Percentiles rank a stretch among this genome's conserved stretches.
Conservation (phyloP, 345 rosid species). For the Ceriops tagal region DNA sequence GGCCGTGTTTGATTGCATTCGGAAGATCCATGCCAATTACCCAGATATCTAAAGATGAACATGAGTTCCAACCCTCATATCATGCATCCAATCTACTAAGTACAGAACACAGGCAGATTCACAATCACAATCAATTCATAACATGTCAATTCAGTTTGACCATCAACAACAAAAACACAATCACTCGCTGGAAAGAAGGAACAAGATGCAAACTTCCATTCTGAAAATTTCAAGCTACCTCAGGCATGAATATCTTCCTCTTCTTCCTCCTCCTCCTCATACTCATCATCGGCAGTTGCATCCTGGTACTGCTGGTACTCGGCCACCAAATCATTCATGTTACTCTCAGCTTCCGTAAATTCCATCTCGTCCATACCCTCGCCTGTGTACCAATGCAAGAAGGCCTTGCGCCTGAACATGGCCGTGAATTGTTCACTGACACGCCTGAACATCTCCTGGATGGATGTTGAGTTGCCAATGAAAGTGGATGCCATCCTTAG, state of each 20-base stretch:
- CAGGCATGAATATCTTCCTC: conserved; percentile 13
- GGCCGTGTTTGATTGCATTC: no score
- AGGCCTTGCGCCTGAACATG: conserved; percentile 30
- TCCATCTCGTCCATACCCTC: conserved; percentile 30
- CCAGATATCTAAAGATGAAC: no score
- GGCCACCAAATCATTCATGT: conserved; percentile 26
- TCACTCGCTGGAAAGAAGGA: conserved; percentile 15
- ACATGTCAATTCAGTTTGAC: conserved; percentile 5
- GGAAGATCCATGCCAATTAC: no score
- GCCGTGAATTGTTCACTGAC: conserved; percentile 27
- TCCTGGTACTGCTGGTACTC: conserved; percentile 31
- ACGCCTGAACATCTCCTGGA: conserved; percentile 30
- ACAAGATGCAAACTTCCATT: conserved; percentile 10
- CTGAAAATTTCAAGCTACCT: conserved; percentile 1
- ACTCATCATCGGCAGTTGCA: conserved; percentile 20
- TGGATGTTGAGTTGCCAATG: conserved; percentile 23
- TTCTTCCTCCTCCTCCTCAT: conserved; percentile 22
- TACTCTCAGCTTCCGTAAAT: conserved; percentile 21
- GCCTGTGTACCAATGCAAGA: conserved; percentile 26
- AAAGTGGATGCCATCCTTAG: conserved; percentile 25
- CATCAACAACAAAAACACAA: conserved; percentile 1
- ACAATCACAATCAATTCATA: conserved; percentile 2
- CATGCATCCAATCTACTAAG: neutral
- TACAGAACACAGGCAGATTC: conserved; percentile 1
- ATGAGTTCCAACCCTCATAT: neutral